These are phyloP conservation scores for Francoa sonchifolia DNA, from an alignment of 441 rosid species.

Conservation along the genomic window DNA sequence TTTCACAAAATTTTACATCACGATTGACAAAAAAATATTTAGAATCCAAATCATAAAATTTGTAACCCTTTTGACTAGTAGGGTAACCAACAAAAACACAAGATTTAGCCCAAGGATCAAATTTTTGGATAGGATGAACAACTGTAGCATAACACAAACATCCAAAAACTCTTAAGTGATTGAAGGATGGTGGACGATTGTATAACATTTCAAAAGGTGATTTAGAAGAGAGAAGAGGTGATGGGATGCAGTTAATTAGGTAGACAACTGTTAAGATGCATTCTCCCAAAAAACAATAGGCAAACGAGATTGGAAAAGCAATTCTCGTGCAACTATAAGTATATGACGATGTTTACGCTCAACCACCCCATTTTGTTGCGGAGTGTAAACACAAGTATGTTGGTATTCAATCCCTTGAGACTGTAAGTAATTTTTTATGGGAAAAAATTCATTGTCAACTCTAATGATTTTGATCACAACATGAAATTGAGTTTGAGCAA, in stretches of 20 bases:
- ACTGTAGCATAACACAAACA: neutral
- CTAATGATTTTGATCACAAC: neutral
- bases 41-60: neutral
- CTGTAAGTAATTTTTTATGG: neutral
- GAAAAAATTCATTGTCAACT: neutral
- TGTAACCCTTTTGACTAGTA: neutral
- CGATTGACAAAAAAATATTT: neutral
- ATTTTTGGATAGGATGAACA: neutral
- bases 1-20: neutral
- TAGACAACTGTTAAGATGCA: neutral
- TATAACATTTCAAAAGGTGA: neutral
- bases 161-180: neutral
- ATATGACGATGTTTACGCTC: neutral
- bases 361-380: too few relatives aligned
- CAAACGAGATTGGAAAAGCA: neutral
- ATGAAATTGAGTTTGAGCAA: neutral
- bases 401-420: neutral
- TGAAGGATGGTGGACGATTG: neutral
- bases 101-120: neutral
- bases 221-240: neutral
- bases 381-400: too few relatives aligned
- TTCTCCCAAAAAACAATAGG: neutral
- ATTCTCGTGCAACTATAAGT: neutral
- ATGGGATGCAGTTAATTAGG: neutral
- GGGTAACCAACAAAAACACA: conserved; percentile 7